Evolutionary conservation across 2,329 filamentous ascomycete species (phyloP).

Genomic region (Nakataea oryzae): DNA sequence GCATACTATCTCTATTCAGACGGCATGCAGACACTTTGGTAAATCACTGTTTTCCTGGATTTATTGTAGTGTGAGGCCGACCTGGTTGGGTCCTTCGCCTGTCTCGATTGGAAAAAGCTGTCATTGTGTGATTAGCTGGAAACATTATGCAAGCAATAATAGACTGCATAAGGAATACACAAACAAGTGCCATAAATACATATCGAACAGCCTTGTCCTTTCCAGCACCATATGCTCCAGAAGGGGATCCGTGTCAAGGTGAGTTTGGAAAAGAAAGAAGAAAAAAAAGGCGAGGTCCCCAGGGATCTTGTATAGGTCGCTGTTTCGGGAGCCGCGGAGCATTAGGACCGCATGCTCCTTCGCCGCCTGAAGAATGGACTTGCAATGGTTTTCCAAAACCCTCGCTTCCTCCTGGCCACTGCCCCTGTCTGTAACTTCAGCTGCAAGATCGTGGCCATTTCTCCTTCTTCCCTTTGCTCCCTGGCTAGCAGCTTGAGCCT

Average conservation of each 20-base stretch:
- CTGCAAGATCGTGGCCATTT: constrained; percentile 5
- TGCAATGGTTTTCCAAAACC: neutral
- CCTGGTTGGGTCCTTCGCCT: too few relatives aligned
- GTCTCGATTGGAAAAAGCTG: too few relatives aligned
- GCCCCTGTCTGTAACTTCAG: constrained; percentile 2
- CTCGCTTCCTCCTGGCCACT: neutral
- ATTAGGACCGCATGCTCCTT: neutral
- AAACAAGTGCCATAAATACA: neutral
- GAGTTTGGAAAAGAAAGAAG: neutral
- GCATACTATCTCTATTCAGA: neutral
- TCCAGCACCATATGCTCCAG: neutral
- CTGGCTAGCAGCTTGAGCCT: constrained; percentile 14
- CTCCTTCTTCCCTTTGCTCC: constrained; percentile 13
- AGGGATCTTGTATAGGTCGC: neutral
- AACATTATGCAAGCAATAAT: too few relatives aligned
- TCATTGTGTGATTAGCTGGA: too few relatives aligned
- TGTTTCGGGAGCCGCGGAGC: too few relatives aligned
- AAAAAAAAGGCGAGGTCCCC: neutral
- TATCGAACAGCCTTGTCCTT: neutral
- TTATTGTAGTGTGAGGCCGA: too few relatives aligned
- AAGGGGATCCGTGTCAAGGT: neutral
- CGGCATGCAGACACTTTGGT: too few relatives aligned
- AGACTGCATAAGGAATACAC: too few relatives aligned
- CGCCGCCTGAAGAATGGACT: neutral
- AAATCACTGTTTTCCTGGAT: too few relatives aligned